Conservation (phyloP, 495 filamentous ascomycete species). For the Annulohypoxylon moriforme region DNA sequence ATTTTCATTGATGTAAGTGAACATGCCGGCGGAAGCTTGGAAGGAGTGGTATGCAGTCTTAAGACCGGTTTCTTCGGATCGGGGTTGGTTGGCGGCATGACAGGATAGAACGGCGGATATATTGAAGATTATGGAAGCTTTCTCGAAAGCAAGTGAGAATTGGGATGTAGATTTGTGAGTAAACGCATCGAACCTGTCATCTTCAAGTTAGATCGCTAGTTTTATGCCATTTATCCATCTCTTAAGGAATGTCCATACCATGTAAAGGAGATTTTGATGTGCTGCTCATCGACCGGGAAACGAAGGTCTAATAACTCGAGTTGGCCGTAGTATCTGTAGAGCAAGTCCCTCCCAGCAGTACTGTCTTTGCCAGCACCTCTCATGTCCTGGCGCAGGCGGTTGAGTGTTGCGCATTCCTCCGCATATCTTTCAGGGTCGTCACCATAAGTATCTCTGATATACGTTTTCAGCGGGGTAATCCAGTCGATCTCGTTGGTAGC, state of each 20-base stretch:
- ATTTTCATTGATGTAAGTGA: conserved; percentile 99
- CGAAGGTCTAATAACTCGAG: conserved; percentile 92
- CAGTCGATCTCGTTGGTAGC: conserved; percentile 99
- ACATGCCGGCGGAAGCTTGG: conserved; percentile 98
- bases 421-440: conserved; percentile 95
- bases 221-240: not conserved
- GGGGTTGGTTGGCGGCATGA: conserved; percentile 92
- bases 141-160: conserved; percentile 96
- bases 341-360: conserved; percentile 88
- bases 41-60: conserved; percentile 99
- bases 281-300: conserved; percentile 97
- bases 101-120: conserved; percentile 97
- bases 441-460: conserved; percentile 93
- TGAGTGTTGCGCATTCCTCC: conserved; percentile 94
- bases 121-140: conserved; percentile 99
- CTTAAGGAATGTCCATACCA: conserved; percentile 69
- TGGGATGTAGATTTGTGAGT: conserved; percentile 96
- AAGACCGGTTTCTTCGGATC: conserved; percentile 89
- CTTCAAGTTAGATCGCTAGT: conserved; percentile 36
- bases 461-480: conserved; percentile 90
- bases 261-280: conserved; percentile 98
- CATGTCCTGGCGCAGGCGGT: conserved; percentile 98
- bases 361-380: conserved; percentile 97
- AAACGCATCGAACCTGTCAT: conserved; percentile 92
- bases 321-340: conserved; percentile 98